Base-by-base conservation (phyloP, 345 rosid species). In the Toxicodendron radicans region DNA sequence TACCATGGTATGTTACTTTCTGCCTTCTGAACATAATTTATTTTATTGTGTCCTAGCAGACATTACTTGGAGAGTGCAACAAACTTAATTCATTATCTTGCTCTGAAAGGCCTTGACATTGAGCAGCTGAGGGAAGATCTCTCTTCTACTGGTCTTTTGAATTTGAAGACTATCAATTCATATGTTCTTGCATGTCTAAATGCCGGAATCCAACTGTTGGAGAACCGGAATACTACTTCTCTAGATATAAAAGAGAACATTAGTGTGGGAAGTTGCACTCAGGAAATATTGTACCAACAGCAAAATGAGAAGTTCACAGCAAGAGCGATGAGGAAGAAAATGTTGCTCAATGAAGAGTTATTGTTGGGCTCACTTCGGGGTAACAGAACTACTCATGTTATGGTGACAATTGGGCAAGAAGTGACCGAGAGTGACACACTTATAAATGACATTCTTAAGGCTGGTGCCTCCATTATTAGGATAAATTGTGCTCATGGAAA, bases 401-500 rank as follows among this genome's bases (percentile, higher is more conserved):
- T 88, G 92, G 90, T 87, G 43, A 90, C 92, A 51, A 81, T 90
- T 70, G 92, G 89, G 18, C 62, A 76, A 72, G 95, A 90, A 84
- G 90, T 85, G 58, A 77, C 73, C 21, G 79, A 68, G 73, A 80
- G 81, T 69, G 92, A 88, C 74, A 76, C 87, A 18, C 77, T 88
- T 48, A 62, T 87, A 61, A 17, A 78, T 5, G 85, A 88, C 76
- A 82, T 90, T 72, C 72, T 90, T 49, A 84, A 81, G 66, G 85
- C 87, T 58, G 92, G 92, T 12, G 73, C 88, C 69, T 85, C 92
- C 0, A 45, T 85, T 71, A 58, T 90, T 67, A 89, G 92, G 57
- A 84, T 90, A 76, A 90, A 90, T 69, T 90, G 95, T 58, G 92
- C 95, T n/a, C 95, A 87, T 83, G 92, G 92, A 70, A 81, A 71